Percentiles rank a stretch among this genome's conserved stretches.
These are phyloP conservation scores for Juglanconis sp. DNA, from an alignment of 2,329 filamentous ascomycete species.

Conservation along the genomic window DNA sequence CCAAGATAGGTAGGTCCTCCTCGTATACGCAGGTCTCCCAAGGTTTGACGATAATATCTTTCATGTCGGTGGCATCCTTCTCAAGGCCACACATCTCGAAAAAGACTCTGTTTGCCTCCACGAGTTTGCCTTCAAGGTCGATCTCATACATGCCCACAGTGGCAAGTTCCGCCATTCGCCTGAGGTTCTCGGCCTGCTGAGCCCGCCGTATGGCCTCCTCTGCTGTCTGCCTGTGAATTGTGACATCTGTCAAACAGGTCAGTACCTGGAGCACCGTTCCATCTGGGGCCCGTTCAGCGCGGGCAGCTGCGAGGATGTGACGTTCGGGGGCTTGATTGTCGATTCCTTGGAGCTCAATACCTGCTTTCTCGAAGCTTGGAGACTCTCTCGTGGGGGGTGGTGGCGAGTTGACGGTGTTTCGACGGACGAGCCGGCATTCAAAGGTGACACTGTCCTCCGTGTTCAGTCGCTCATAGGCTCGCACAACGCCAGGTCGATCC, in stretches of 20 bases:
- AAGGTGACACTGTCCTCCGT: slow-evolving; percentile 38
- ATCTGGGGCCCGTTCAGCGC: slow-evolving; percentile 41
- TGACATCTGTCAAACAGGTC: slow-evolving; percentile 50
- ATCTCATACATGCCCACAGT: slow-evolving; percentile 56
- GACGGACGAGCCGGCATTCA: slow-evolving; percentile 38
- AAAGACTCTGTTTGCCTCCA: slow-evolving; percentile 52
- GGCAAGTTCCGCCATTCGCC: slow-evolving; percentile 51
- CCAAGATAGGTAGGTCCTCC: slow-evolving; percentile 40
- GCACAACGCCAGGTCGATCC: slow-evolving; percentile 38
- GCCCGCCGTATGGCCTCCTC: slow-evolving; percentile 47
- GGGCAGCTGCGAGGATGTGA: slow-evolving; percentile 45
- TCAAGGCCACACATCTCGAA: slow-evolving; percentile 50
- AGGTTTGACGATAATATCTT: slow-evolving; percentile 34
- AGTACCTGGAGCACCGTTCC: slow-evolving; percentile 44
- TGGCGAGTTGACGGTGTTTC: slow-evolving; percentile 28
- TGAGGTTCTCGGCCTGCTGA: slow-evolving; percentile 51
- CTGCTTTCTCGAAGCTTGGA: slow-evolving; percentile 34
- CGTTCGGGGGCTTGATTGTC: slow-evolving; percentile 33
- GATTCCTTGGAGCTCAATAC: slow-evolving; percentile 30
- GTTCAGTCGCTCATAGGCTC: slow-evolving; percentile 40
- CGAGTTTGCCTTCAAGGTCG: slow-evolving; percentile 45
- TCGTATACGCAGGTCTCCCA: slow-evolving; percentile 43
- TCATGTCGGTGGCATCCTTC: slow-evolving; percentile 35
- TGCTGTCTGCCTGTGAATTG: slow-evolving; percentile 45
- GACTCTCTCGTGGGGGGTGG: slow-evolving; percentile 30